Evolutionary conservation across 2,329 filamentous ascomycete species (phyloP).

Genomic region (Xylaria sp.): DNA sequence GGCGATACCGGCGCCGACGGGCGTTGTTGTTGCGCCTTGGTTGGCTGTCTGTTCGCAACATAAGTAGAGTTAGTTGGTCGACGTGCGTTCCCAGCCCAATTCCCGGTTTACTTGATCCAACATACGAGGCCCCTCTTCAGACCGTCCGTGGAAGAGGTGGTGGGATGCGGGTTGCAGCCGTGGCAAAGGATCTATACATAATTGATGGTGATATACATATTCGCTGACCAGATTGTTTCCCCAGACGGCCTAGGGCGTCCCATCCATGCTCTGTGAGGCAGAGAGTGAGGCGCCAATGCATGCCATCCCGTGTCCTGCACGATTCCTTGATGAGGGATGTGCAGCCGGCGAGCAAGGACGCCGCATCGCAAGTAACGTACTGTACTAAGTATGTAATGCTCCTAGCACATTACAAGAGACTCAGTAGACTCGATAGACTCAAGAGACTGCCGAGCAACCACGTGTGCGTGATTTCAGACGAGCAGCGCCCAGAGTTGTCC

Average conservation of each 20-base stretch:
- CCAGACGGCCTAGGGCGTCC: constrained; percentile 16
- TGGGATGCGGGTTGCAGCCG: not conserved
- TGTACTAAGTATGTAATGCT: no score
- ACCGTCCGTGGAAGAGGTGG: not conserved
- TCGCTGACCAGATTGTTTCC: constrained; percentile 19
- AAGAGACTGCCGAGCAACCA: no score
- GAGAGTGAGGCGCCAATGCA: constrained; percentile 19
- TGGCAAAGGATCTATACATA: not conserved
- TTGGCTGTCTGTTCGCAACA: no score
- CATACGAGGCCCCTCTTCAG: no score
- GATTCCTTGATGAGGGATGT: constrained; percentile 21
- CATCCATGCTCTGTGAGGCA: not conserved
- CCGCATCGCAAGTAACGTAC: not conserved
- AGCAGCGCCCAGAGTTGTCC: no score
- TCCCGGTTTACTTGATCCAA: no score
- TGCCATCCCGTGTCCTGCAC: constrained; percentile 20
- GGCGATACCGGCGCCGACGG: not conserved
- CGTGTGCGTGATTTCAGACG: no score
- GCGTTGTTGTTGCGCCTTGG: no score
- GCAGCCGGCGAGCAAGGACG: constrained; percentile 18
- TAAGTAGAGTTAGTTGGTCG: no score
- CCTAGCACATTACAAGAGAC: not conserved
- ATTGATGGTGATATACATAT: no score
- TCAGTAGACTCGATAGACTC: no score
- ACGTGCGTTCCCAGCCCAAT: no score